Base-by-base conservation (phyloP, 805 yeast species). In the Wickerhamiella occidentalis region DNA sequence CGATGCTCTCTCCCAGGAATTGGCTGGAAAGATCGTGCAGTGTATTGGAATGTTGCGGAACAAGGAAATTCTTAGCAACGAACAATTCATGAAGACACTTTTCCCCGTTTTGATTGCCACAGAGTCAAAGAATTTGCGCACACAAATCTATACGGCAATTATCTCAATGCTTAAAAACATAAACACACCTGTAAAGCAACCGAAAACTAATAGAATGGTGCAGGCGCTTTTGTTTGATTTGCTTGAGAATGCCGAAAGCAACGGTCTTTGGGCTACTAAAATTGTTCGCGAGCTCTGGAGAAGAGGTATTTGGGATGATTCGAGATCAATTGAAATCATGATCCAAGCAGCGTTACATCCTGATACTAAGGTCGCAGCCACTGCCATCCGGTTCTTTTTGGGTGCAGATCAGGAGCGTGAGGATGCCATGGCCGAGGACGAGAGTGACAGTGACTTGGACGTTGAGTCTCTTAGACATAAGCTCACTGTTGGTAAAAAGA, bases 221-320 rank as follows among this genome's bases (percentile, higher is more conserved):
- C 98, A 92, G 66, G 96, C 97, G 0, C 67, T 92, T 45, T 74
- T 94, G 47, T 90, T 92, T 72, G 85, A 85, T 58, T 70, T 90
- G 55, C 69, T 92, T 41, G 95, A 86, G 55, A 80, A 84, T 63
- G 78, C 83, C 52, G 84, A 79, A 56, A 75, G 85, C 37, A 85
- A 82, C 58, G 96, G 96, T 33, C 68, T 92, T 21, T 92, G 97
- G 96, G 96, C 97, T 6, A 85, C 96, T 2, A 88, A 86, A 60
- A 69, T 92, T 51, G 87, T 96, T 4, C 77, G 97, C 62, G 97
- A 92, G 65, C 70, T 92, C 47, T 92, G 99, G 99, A 77, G 95
- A 70, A 76, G 97, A 63, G 95, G 95, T 61, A 84, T 92, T 51
- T 92, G 99, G 99, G 96, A 87, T 64, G 99, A 92, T 64, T 77